Percentiles rank a stretch among this genome's conserved stretches.
phyloP scores from a whole-genome alignment of 345 rosid genomes.

The Hypericum androsaemum region DNA sequence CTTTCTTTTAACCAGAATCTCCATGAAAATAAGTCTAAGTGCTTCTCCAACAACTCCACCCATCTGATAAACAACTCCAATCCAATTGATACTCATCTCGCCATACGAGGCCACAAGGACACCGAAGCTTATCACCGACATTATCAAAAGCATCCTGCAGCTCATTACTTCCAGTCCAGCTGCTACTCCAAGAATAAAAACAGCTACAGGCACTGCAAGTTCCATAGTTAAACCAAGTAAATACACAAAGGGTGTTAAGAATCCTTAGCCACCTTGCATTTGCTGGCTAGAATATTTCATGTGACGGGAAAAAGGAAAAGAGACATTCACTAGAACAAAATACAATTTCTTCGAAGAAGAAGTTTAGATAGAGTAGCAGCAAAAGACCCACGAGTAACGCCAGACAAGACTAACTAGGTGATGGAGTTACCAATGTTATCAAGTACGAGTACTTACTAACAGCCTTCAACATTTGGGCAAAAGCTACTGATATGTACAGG shows the following conservation, averaged over 20 bases:
- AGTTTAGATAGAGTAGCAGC: too few relatives aligned
- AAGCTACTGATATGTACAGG: slow-evolving; percentile 88
- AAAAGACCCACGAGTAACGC: background rate
- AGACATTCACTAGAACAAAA: too few relatives aligned
- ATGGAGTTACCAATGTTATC: background rate
- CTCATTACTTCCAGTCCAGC: slow-evolving; percentile 95
- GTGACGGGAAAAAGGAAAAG: too few relatives aligned
- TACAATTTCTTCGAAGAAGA: too few relatives aligned
- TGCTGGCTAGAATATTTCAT: too few relatives aligned
- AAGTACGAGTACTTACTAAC: slow-evolving; percentile 45
- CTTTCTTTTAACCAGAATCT: slow-evolving; percentile 84
- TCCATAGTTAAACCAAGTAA: slow-evolving; percentile 3
- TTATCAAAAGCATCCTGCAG: slow-evolving; percentile 86
- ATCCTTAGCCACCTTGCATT: too few relatives aligned
- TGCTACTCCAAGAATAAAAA: slow-evolving; percentile 84
- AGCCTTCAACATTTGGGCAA: slow-evolving; percentile 98
- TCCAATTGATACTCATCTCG: slow-evolving; percentile 81
- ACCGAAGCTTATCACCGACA: slow-evolving; percentile 91
- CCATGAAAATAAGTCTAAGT: slow-evolving; percentile 84
- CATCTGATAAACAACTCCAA: slow-evolving; percentile 98
- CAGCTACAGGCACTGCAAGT: slow-evolving; percentile 96
- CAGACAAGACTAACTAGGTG: background rate
- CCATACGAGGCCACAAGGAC: slow-evolving; percentile 96
- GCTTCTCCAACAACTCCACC: slow-evolving; percentile 98
- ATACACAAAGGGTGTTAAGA: too few relatives aligned